Base-by-base conservation (phyloP, 495 filamentous ascomycete species). In the Wilcoxina mikolae region DNA sequence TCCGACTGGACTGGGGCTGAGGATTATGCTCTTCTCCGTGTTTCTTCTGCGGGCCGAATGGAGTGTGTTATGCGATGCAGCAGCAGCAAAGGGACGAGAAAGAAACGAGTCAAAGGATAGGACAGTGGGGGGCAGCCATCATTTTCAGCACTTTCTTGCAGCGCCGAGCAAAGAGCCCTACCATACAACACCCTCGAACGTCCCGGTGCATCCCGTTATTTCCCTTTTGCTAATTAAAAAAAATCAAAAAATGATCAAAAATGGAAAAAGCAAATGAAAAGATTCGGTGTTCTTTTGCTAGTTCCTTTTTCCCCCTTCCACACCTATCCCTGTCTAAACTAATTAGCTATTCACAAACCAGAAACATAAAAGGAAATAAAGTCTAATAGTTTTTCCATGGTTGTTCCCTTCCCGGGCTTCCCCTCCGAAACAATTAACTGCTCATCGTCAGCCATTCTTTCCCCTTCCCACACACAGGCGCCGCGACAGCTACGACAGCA, bases 111-210 rank as follows among this genome's bases (percentile, higher is more conserved):
- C 23, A 25, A 15, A 29, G 46, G 1, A 41, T 9, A 31, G 28
- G 23, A 25, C 12, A 27, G 11, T 26, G 49, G 49, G 35, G 49
- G 49, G 49, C 28, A 31, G 5, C 23, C 7, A 3, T 31, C 29
- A 52, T 52, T 52, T 49, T 52, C 39, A 52, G n/a, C n/a, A n/a
- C n/a, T 38, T 52, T 39, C 25, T 20, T 52, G 49, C 49, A 52
- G 31, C 49, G 18, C 39, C 18, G 25, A 35, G 48, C 48, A 51
- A 9, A 38, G 15, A 11, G 4, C 31, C 49, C 31, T 52, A 41
- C 28, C 49, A 52, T 52, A 52, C 18, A 52, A 22, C 49, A 23
- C 49, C 49, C 49, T 25, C 24, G 15, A 15, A 18, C 20, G 35
- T 46, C 43, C 23, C 43, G 23, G 43, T 20, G 23, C 12, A 11